Percentiles rank a stretch among this genome's conserved stretches.
These are phyloP conservation scores for Ustilago esculenta DNA, from an alignment of 1,284 basidiomycete genomes.

Conservation along the genomic window DNA sequence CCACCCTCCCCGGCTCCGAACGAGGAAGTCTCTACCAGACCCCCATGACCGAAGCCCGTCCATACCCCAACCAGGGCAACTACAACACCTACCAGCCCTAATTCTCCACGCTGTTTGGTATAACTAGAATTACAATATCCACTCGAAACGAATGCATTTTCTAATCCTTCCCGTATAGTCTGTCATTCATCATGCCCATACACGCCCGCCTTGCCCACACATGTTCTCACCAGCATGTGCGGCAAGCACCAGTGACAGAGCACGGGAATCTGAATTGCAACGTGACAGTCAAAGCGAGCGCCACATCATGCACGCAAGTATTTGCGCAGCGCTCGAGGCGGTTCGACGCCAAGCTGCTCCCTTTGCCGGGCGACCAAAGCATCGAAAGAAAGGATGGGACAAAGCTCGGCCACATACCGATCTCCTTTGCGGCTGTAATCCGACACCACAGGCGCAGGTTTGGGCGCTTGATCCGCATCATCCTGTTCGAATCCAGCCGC, in stretches of 20 bases:
- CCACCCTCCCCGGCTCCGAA: constrained; percentile 30
- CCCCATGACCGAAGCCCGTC: constrained; percentile 40
- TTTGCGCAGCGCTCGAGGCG: constrained; percentile 21
- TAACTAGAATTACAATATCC: too few species aligned
- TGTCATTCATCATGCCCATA: too few species aligned
- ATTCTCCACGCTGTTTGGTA: background rate
- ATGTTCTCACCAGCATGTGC: too few species aligned
- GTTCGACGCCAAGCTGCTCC: constrained; percentile 24
- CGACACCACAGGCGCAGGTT: constrained; percentile 50
- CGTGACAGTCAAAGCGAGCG: too few species aligned
- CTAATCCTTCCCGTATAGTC: too few species aligned
- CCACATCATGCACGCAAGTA: constrained; percentile 17
- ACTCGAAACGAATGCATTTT: background rate
- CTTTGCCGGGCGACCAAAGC: constrained; percentile 26
- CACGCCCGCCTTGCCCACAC: too few species aligned
- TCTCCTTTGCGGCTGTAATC: constrained; percentile 53
- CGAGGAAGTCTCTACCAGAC: constrained; percentile 46
- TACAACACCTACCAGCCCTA: constrained; percentile 15
- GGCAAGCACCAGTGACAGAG: too few species aligned
- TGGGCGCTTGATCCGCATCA: constrained; percentile 13
- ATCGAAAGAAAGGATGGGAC: constrained; percentile 39
- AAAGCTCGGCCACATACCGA: constrained; percentile 33
- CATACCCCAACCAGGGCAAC: constrained; percentile 13
- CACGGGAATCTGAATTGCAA: too few species aligned
- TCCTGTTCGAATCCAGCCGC: constrained; percentile 22